Evolutionary conservation across 202 grass and related monocot genomes (phyloP).

Genomic region (Carex arenaria): DNA sequence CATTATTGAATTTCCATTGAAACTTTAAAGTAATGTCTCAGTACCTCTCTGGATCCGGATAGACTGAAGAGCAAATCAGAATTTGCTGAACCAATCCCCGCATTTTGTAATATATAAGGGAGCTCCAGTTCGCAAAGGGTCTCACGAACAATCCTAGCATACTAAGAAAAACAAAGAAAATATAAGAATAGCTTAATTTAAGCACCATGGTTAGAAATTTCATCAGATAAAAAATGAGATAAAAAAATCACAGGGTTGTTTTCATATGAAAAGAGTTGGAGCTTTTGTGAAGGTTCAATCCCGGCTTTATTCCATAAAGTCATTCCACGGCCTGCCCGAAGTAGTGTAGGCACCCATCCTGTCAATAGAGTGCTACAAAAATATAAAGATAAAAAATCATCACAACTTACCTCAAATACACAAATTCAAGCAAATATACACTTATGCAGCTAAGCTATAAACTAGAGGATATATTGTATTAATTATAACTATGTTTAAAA

Average conservation of each 20-base stretch:
- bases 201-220: not conserved
- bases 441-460: not conserved
- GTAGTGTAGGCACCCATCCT: conserved; percentile 90
- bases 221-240: not conserved
- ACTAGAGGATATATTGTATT: not conserved
- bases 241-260: conserved; percentile 52
- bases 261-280: conserved; percentile 86
- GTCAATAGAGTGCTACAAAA: conserved; percentile 69
- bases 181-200: not conserved
- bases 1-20: not conserved
- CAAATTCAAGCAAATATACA: not conserved
- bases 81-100: conserved; percentile 66
- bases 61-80: conserved; percentile 42
- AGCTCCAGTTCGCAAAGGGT: conserved; percentile 91
- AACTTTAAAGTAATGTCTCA: not conserved
- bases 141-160: conserved; percentile 78
- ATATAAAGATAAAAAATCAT: not conserved
- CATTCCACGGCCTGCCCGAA: conserved; percentile 85
- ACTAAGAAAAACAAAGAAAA: conserved; percentile 26
- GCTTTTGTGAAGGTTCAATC: conserved; percentile 48
- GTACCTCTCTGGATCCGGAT: conserved; percentile 62
- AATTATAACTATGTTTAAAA: not conserved
- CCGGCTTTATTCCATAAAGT: conserved; percentile 73
- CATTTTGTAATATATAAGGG: conserved; percentile 84
- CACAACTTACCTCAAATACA: not conserved